Evolutionary conservation across 2,329 filamentous ascomycete species (phyloP).

Genomic region (Penicillium hordei): DNA sequence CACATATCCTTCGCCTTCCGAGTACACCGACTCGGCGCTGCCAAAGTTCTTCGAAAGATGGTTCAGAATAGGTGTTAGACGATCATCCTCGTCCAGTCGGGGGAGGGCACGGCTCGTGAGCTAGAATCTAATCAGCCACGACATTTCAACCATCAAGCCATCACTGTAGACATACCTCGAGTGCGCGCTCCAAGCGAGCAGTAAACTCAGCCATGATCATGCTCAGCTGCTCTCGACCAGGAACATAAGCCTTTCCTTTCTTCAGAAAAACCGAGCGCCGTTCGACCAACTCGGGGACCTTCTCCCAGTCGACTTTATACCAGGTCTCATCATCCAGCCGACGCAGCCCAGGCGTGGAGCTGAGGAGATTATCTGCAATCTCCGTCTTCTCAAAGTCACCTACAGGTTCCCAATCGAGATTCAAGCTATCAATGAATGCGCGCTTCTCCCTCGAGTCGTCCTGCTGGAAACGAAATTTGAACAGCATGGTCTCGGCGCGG

Average conservation of each 20-base stretch:
- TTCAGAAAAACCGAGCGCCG: constrained; percentile 71
- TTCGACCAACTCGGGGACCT: constrained; percentile 87
- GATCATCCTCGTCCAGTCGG: constrained; percentile 92
- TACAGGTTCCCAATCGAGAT: constrained; percentile 82
- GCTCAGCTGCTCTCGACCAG: constrained; percentile 78
- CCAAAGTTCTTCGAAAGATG: constrained; percentile 96
- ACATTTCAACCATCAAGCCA: constrained; percentile 9
- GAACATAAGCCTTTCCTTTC: constrained; percentile 86
- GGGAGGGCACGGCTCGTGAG: constrained; percentile 88
- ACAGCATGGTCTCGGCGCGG: constrained; percentile 84
- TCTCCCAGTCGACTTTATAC: constrained; percentile 97
- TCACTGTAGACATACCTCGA: constrained; percentile 64
- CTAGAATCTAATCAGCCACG: constrained; percentile 44
- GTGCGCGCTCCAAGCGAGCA: constrained; percentile 70
- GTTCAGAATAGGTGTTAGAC: constrained; percentile 70
- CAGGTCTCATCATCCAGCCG: constrained; percentile 74
- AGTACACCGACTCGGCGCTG: constrained; percentile 82
- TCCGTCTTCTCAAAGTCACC: constrained; percentile 74
- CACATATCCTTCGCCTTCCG: constrained; percentile 62
- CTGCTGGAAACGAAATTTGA: constrained; percentile 75
- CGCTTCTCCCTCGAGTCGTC: constrained; percentile 72
- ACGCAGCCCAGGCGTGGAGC: constrained; percentile 52
- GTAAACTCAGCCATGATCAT: constrained; percentile 90
- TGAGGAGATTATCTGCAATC: constrained; percentile 61
- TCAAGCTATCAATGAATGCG: constrained; percentile 73